Conservation (phyloP, 192 early-diverging fungal genomes). For the Umbelopsis sp. region DNA sequence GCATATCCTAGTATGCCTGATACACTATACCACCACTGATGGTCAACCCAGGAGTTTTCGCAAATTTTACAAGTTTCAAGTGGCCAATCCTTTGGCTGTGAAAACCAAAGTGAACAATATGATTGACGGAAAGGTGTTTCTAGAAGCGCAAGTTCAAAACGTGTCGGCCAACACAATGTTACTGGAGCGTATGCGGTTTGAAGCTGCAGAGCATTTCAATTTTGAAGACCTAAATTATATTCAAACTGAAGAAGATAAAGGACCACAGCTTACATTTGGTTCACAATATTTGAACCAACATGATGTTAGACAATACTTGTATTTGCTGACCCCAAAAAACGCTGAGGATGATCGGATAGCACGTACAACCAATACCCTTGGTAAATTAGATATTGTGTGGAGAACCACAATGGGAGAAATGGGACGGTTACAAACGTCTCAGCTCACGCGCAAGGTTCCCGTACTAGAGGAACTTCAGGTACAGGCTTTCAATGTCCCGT, state of each 20-base stretch:
- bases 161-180: slow-evolving; percentile 77
- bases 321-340: slow-evolving; percentile 74
- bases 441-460: slow-evolving; percentile 83
- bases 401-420: slow-evolving; percentile 85
- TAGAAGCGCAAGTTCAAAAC: slow-evolving; percentile 97
- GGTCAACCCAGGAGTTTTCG: slow-evolving; percentile 74
- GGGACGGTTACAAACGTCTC: slow-evolving; percentile 91
- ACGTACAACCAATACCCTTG: slow-evolving; percentile 78
- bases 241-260: slow-evolving; percentile 17
- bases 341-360: slow-evolving; percentile 55
- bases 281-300: slow-evolving; percentile 66
- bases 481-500: slow-evolving; percentile 48
- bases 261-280: slow-evolving; percentile 53
- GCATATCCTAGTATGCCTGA: slow-evolving; percentile 88
- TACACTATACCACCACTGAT: slow-evolving; percentile 75
- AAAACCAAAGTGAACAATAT: slow-evolving; percentile 95
- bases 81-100: slow-evolving; percentile 92
- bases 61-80: slow-evolving; percentile 97
- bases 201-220: slow-evolving; percentile 73
- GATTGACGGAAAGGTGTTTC: slow-evolving; percentile 65
- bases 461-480: slow-evolving; percentile 74
- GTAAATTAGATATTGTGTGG: slow-evolving; percentile 97
- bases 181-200: slow-evolving; percentile 88
- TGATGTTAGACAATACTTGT: slow-evolving; percentile 92
- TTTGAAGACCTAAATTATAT: slow-evolving; percentile 68